phyloP scores from a whole-genome alignment of 2,329 filamentous ascomycete genomes.

The Fonsecaea monophora region DNA sequence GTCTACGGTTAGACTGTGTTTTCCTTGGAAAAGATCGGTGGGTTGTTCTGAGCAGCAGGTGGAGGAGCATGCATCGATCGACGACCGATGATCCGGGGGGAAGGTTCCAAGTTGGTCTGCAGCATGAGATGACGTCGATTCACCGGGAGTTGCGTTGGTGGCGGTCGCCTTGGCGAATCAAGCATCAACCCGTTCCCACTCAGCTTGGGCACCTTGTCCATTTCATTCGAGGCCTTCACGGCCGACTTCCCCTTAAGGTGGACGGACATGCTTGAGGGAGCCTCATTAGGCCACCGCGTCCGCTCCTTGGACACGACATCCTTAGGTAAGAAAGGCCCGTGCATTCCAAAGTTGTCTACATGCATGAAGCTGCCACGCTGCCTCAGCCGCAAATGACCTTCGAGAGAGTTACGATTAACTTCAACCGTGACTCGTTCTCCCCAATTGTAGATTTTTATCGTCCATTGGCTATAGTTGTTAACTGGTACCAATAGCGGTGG shows the following conservation, averaged over 20 bases:
- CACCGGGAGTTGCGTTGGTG: not conserved
- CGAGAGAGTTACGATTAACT: not conserved
- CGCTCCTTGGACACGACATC: too few relatives aligned
- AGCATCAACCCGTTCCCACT: not conserved
- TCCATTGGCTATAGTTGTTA: not conserved
- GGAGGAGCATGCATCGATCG: not conserved
- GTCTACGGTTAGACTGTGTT: not conserved
- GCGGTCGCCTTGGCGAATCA: not conserved
- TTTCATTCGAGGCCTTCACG: not conserved
- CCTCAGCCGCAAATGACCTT: not conserved
- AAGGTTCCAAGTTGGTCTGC: not conserved
- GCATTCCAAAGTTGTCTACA: not conserved
- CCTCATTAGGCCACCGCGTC: too few relatives aligned
- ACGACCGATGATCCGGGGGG: constrained; percentile 5
- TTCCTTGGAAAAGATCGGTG: constrained; percentile 9
- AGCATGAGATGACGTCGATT: not conserved
- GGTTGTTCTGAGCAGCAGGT: not conserved
- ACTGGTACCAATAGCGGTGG: not conserved
- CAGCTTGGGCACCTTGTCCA: not conserved
- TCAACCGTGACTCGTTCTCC: not conserved
- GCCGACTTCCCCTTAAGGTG: not conserved
- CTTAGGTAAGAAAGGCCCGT: too few relatives aligned
- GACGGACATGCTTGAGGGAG: too few relatives aligned
- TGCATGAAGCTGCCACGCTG: not conserved
- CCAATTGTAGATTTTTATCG: not conserved